A percentile compares a stretch with the other conserved stretches of the same genome.
Conservation (phyloP, 176 grass and related monocot genomes). For the Poa pratensis region DNA sequence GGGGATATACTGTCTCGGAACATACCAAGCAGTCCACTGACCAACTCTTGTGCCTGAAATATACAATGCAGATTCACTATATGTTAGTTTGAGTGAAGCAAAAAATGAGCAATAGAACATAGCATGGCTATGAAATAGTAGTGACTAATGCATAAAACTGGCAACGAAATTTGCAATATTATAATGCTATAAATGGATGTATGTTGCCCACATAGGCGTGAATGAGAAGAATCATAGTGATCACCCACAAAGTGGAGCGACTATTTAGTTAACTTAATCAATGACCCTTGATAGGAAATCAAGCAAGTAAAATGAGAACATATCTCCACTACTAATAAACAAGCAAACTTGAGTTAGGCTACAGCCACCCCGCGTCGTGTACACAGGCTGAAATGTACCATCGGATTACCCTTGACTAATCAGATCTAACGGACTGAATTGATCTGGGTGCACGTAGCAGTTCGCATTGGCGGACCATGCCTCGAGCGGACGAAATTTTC, state of each 20-base stretch:
- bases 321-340: background rate
- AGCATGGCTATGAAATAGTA: background rate
- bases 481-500: too few relatives aligned
- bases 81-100: background rate
- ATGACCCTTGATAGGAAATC: background rate
- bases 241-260: background rate
- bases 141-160: background rate
- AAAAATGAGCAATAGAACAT: background rate
- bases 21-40: slow-evolving; percentile 57
- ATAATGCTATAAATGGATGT: background rate
- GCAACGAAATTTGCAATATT: background rate
- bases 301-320: background rate
- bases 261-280: slow-evolving; percentile 6
- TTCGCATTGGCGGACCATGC: too few relatives aligned
- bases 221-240: background rate
- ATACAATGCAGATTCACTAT: background rate
- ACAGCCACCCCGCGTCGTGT: too few relatives aligned
- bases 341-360: too few relatives aligned
- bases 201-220: background rate
- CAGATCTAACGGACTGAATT: too few relatives aligned
- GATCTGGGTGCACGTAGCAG: background rate
- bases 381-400: slow-evolving; percentile 18
- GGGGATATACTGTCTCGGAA: slow-evolving; percentile 65
- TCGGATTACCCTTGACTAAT: background rate
- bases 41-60: slow-evolving; percentile 76